phyloP scores from a whole-genome alignment of 257 asterid genomes.

The Salvia hispanica region DNA sequence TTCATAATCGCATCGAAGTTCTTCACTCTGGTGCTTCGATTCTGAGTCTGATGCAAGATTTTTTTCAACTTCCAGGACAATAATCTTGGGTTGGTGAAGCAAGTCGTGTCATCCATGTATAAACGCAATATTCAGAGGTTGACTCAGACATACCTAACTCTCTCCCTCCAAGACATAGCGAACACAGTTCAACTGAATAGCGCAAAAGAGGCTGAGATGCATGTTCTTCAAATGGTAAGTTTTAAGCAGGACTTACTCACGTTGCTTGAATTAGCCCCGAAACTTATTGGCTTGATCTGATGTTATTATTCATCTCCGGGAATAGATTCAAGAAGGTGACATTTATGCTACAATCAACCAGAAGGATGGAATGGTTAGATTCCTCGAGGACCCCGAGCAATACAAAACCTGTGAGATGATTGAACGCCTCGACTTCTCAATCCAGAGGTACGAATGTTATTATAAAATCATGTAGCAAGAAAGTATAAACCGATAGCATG shows the following conservation, averaged over 20 bases:
- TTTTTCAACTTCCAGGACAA: conserved; percentile 61
- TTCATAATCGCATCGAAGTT: conserved; percentile 4
- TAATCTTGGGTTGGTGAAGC: conserved; percentile 93
- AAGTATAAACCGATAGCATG: background rate
- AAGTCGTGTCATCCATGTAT: conserved; percentile 90
- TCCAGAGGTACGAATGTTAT: conserved; percentile 61
- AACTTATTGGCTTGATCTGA: conserved; percentile 11
- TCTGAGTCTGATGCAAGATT: conserved; percentile 3
- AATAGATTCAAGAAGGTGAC: conserved; percentile 91
- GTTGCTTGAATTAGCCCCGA: conserved; percentile 2
- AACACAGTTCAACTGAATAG: conserved; percentile 68
- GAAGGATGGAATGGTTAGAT: conserved; percentile 99
- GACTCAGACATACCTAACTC: conserved; percentile 94
- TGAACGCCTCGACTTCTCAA: conserved; percentile 84
- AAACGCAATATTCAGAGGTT: conserved; percentile 95
- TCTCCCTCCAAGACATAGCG: conserved; percentile 96
- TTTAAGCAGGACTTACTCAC: conserved; percentile 16
- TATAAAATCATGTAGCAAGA: background rate
- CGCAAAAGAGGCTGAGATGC: conserved; percentile 97
- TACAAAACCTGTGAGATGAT: conserved; percentile 93
- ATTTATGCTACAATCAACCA: conserved; percentile 94
- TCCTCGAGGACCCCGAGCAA: conserved; percentile 97
- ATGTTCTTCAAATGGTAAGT: conserved; percentile 92
- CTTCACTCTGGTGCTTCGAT: conserved; percentile 14
- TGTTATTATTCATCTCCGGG: conserved; percentile 5